Evolutionary conservation across 805 yeast genomes (phyloP).

Genomic region (Lipomyces kockii): DNA sequence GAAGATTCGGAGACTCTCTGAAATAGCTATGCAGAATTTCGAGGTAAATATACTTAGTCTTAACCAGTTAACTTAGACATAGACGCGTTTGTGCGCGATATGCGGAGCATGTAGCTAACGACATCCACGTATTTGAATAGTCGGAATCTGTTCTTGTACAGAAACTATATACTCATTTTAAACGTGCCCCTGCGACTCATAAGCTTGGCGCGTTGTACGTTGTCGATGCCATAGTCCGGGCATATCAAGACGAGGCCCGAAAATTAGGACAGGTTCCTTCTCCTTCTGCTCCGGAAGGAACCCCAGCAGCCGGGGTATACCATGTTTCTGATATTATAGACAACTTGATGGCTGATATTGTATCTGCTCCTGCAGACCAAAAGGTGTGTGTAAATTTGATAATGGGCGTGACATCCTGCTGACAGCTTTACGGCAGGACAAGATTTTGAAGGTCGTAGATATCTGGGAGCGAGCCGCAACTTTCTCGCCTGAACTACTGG

Average conservation of each 20-base stretch:
- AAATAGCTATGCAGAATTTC: conserved; percentile 73
- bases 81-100: conserved; percentile 1
- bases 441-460: conserved; percentile 80
- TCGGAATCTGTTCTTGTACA: conserved; percentile 62
- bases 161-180: conserved; percentile 67
- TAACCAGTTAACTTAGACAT: conserved; percentile 2
- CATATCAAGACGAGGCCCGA: conserved; percentile 74
- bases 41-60: conserved; percentile 39
- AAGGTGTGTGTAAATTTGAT: conserved; percentile 40
- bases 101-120: conserved; percentile 27
- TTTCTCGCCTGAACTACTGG: conserved; percentile 62
- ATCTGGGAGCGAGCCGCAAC: conserved; percentile 91
- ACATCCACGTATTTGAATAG: conserved; percentile 33
- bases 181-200: conserved; percentile 74
- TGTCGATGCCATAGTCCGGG: conserved; percentile 89
- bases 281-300: conserved; percentile 56
- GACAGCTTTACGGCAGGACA: conserved; percentile 50
- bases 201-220: conserved; percentile 91
- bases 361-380: conserved; percentile 60
- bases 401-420: not conserved
- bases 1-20: conserved; percentile 84
- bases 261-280: conserved; percentile 52
- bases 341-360: conserved; percentile 64
- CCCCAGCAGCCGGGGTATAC: conserved; percentile 73
- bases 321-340: conserved; percentile 68